Percentiles rank a stretch among this genome's conserved stretches.
Conservation (phyloP, 331 rosid genomes). For the Malus hybrid region DNA sequence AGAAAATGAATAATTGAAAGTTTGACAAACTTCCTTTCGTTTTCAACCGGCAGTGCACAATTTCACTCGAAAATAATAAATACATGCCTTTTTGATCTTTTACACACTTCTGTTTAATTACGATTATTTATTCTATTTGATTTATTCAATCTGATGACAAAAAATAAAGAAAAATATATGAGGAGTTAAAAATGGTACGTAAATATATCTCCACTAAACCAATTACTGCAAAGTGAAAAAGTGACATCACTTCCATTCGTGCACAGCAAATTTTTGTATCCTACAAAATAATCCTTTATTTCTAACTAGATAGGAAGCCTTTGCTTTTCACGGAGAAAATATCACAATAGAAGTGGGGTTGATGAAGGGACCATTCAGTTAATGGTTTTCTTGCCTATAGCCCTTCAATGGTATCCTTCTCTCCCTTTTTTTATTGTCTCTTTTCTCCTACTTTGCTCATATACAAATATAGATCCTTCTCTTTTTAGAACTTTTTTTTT, state of each 20-base stretch:
- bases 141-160: no score
- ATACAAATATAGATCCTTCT: neutral
- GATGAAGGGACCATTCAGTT: conserved; percentile 14
- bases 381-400: conserved; percentile 5
- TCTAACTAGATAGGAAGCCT: neutral
- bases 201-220: no score
- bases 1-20: no score
- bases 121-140: no score
- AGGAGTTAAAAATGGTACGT: no score
- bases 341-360: conserved; percentile 24
- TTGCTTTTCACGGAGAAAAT: conserved; percentile 11
- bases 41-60: no score
- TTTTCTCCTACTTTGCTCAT: conserved; percentile 2
- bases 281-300: neutral
- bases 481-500: neutral
- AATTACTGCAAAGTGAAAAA: conserved; percentile 13
- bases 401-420: conserved; percentile 1
- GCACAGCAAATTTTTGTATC: neutral
- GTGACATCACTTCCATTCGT: conserved; percentile 30
- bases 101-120: no score
- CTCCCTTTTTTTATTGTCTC: conserved; percentile 16
- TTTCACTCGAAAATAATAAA: no score
- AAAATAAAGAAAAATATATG: no score
- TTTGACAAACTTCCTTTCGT: no score
- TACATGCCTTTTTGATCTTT: no score